Evolutionary conservation across 177 flowering plant genomes (phyloP).

Genomic region (Vitis hybrid): DNA sequence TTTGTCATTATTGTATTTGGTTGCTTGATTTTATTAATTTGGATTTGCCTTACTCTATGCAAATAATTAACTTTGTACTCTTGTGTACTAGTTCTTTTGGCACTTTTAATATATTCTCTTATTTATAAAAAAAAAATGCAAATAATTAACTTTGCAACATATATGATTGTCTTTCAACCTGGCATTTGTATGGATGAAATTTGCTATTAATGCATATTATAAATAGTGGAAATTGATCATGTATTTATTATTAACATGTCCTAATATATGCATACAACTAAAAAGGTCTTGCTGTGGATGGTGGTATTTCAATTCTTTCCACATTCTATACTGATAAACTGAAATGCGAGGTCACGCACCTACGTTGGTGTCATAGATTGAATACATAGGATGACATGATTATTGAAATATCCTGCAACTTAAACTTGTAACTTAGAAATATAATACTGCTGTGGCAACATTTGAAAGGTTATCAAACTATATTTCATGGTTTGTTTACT

Average conservation of each 20-base stretch:
- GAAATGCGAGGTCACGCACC: neutral
- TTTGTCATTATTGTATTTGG: slow-evolving; percentile 10
- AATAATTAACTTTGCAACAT: too few species aligned
- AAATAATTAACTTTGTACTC: neutral
- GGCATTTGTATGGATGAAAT: too few species aligned
- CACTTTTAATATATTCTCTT: too few species aligned
- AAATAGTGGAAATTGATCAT: too few species aligned
- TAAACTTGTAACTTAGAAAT: neutral
- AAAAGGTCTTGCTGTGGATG: neutral
- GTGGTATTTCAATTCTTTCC: neutral
- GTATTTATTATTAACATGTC: too few species aligned
- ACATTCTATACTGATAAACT: neutral
- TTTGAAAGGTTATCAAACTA: neutral
- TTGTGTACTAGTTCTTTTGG: too few species aligned
- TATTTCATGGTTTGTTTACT: neutral
- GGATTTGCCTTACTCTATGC: neutral
- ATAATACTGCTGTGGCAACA: neutral
- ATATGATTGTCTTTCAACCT: too few species aligned
- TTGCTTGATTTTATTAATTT: neutral
- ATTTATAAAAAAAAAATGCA: too few species aligned
- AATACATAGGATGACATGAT: neutral
- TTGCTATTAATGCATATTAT: too few species aligned
- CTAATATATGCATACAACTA: neutral
- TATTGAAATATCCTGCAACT: neutral
- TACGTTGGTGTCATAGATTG: neutral